Conservation (phyloP, 2,329 filamentous ascomycete species). For the Bisporella sp. region DNA sequence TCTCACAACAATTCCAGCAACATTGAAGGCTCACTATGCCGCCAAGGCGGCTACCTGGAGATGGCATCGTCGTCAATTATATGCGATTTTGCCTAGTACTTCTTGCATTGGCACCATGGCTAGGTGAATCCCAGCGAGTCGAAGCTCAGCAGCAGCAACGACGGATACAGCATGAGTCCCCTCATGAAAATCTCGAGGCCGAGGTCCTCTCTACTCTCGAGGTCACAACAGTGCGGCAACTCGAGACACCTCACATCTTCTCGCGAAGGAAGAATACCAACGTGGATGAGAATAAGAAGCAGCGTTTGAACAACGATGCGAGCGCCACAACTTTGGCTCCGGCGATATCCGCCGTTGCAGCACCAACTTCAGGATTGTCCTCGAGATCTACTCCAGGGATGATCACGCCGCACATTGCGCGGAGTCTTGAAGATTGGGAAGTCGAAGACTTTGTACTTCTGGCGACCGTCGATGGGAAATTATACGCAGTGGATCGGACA, state of each 20-base stretch:
- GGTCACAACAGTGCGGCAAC: conserved; percentile 23
- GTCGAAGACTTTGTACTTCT: conserved; percentile 99
- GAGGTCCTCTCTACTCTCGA: conserved; percentile 20
- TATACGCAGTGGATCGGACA: conserved; percentile 84
- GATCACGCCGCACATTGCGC: conserved; percentile 83
- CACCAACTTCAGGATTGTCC: conserved; percentile 69
- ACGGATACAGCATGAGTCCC: conserved; percentile 23
- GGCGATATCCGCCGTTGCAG: conserved; percentile 91
- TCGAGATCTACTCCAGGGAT: conserved; percentile 52
- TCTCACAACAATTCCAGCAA: conserved; percentile 18
- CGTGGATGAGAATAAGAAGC: conserved; percentile 21
- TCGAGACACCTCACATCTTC: conserved; percentile 23
- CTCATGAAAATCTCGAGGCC: conserved; percentile 22
- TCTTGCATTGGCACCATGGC: conserved; percentile 50
- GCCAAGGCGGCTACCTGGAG: conserved; percentile 54
- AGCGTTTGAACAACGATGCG: conserved; percentile 56
- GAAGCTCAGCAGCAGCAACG: conserved; percentile 59
- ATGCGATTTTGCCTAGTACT: conserved; percentile 46
- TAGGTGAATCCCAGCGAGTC: conserved; percentile 56
- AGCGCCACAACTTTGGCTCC: conserved; percentile 98
- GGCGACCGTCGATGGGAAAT: conserved; percentile 98
- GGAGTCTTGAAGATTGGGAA: conserved; percentile 98
- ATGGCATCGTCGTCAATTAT: conserved; percentile 44
- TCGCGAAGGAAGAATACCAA: conserved; percentile 24
- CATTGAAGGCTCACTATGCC: conserved; percentile 45